A percentile compares a stretch with the other conserved stretches of the same genome.
Evolutionary conservation across 257 asterid species (phyloP).

Genomic region (Eucommia ulmoides): DNA sequence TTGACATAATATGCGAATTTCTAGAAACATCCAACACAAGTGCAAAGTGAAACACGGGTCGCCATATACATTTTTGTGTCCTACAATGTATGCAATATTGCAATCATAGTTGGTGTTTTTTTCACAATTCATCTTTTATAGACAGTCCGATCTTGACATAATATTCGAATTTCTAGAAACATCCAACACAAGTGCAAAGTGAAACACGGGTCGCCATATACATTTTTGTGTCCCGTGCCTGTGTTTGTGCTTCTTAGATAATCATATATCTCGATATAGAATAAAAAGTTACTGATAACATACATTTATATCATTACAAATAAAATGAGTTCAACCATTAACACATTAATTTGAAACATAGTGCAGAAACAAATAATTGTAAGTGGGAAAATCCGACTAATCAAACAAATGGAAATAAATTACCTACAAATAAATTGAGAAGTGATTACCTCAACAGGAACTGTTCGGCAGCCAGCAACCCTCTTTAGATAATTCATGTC

Average conservation of each 20-base stretch:
- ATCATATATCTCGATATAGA: not conserved
- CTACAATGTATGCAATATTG: too few relatives aligned
- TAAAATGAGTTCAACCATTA: too few relatives aligned
- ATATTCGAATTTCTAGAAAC: too few relatives aligned
- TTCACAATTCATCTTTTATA: too few relatives aligned
- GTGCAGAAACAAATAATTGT: not conserved
- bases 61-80: not conserved
- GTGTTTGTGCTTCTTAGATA: not conserved
- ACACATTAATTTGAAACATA: too few relatives aligned
- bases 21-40: too few relatives aligned
- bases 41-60: not conserved
- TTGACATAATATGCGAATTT: too few relatives aligned
- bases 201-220: not conserved
- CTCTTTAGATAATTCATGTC: constrained; percentile 68
- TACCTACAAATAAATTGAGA: constrained; percentile 8
- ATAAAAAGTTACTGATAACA: not conserved
- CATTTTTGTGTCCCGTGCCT: not conserved
- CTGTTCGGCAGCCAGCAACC: constrained; percentile 86
- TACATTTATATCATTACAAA: too few relatives aligned
- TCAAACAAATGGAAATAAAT: too few relatives aligned
- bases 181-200: too few relatives aligned
- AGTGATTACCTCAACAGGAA: constrained; percentile 83
- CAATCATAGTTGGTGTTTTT: too few relatives aligned
- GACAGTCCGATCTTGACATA: too few relatives aligned
- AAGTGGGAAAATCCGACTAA: not conserved